A percentile compares a stretch with the other conserved stretches of the same genome.
These are phyloP conservation scores for Sextonia rubra DNA, from an alignment of 164 flowering plant species.

Conservation along the genomic window DNA sequence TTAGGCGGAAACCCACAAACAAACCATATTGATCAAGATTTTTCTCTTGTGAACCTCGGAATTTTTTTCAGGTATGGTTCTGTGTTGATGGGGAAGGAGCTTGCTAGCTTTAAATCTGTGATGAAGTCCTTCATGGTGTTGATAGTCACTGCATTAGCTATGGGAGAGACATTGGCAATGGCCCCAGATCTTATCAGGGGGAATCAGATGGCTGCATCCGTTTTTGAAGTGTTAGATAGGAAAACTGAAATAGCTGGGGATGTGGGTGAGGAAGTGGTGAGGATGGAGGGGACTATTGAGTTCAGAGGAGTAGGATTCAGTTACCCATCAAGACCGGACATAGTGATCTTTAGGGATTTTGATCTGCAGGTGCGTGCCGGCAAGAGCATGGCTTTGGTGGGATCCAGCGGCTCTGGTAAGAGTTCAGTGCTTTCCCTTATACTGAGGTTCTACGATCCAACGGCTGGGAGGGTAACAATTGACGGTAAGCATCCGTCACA, in stretches of 20 bases:
- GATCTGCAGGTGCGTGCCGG: constrained; percentile 67
- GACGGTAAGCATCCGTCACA: constrained; percentile 56
- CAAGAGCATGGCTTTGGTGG: constrained; percentile 90
- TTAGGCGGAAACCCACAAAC: too few species aligned
- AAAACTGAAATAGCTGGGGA: constrained; percentile 58
- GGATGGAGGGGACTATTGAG: constrained; percentile 78
- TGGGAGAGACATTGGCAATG: constrained; percentile 93
- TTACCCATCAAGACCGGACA: constrained; percentile 89
- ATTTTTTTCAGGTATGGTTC: constrained; percentile 72
- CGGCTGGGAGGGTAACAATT: constrained; percentile 70
- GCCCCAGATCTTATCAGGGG: constrained; percentile 92
- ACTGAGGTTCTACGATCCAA: constrained; percentile 84
- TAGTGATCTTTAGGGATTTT: constrained; percentile 68
- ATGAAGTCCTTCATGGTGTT: constrained; percentile 95
- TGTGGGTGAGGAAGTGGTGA: constrained; percentile 61
- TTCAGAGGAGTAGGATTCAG: constrained; percentile 60
- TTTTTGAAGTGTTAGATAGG: constrained; percentile 77
- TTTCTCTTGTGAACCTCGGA: neutral
- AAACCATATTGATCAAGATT: too few species aligned
- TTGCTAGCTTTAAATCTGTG: constrained; percentile 77
- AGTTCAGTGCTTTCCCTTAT: constrained; percentile 89
- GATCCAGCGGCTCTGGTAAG: constrained; percentile 96
- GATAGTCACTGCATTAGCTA: constrained; percentile 90
- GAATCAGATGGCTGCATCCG: constrained; percentile 86
- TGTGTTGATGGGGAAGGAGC: constrained; percentile 77